Percentiles rank a stretch among this genome's conserved stretches.
Conservation (phyloP, 1,284 basidiomycete species). For the Earliella scabrosa region DNA sequence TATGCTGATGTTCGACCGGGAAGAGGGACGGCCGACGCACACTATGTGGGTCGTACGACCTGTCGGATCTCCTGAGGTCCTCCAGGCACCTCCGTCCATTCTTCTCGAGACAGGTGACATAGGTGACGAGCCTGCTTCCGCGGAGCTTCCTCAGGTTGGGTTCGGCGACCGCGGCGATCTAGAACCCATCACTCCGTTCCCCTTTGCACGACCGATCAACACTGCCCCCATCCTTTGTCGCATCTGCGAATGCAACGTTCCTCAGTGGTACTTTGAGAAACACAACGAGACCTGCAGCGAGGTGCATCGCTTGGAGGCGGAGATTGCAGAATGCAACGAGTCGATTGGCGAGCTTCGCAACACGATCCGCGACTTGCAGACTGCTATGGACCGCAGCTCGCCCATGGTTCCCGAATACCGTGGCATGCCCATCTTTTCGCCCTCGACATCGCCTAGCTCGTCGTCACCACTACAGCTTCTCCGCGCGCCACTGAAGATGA, state of each 20-base stretch:
- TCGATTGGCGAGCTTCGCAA: conserved; percentile 85
- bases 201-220: conserved; percentile 76
- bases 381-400: conserved; percentile 67
- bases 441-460: conserved; percentile 67
- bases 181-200: conserved; percentile 69
- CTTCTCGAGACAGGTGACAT: conserved; percentile 61
- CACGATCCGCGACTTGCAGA: conserved; percentile 77
- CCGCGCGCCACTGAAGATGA: conserved; percentile 66
- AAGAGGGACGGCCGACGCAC: conserved; percentile 87
- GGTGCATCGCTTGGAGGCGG: conserved; percentile 94
- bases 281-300: conserved; percentile 99
- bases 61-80: conserved; percentile 68
- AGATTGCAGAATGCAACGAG: conserved; percentile 94
- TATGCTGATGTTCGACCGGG: conserved; percentile 96
- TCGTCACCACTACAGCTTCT: conserved; percentile 76
- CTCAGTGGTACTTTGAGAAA: conserved; percentile 99
- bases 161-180: conserved; percentile 35
- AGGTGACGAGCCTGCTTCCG: conserved; percentile 45
- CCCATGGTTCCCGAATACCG: conserved; percentile 79
- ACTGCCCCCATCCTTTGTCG: conserved; percentile 93
- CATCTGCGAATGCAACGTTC: conserved; percentile 96
- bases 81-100: conserved; percentile 61
- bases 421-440: conserved; percentile 82
- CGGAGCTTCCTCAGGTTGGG: conserved; percentile 38
- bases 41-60: conserved; percentile 99